Conservation (phyloP, 2,329 filamentous ascomycete genomes). For the Exophiala spinifera region DNA sequence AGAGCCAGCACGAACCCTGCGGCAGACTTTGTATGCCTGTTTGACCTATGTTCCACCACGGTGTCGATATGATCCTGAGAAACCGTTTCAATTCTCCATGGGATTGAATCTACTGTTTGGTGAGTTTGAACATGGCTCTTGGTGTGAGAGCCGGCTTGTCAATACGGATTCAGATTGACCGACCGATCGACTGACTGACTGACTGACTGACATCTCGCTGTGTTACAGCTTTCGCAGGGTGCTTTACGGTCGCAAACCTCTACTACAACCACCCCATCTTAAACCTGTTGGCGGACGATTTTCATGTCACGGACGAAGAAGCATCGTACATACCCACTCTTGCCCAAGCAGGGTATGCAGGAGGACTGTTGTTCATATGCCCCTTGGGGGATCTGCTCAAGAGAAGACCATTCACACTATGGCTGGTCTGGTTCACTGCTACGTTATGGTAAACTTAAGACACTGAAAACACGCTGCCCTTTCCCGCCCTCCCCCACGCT, state of each 20-base stretch:
- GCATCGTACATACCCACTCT: conserved; percentile 69
- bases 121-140: conserved; percentile 25
- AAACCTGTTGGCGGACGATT: conserved; percentile 69
- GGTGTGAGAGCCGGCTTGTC: too few relatives aligned
- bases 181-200: conserved; percentile 6
- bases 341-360: conserved; percentile 75
- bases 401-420: conserved; percentile 64
- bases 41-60: conserved; percentile 30
- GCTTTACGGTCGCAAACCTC: conserved; percentile 73
- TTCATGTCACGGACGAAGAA: conserved; percentile 66
- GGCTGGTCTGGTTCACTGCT: conserved; percentile 65
- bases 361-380: conserved; percentile 69
- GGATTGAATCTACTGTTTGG: conserved; percentile 32
- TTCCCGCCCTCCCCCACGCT: too few relatives aligned
- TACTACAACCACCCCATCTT: conserved; percentile 81
- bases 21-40: conserved; percentile 12
- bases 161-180: background rate
- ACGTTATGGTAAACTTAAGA: conserved; percentile 60
- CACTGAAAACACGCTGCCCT: too few relatives aligned
- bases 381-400: conserved; percentile 69
- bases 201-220: conserved; percentile 27
- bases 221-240: conserved; percentile 37
- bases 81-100: conserved; percentile 31
- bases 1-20: conserved; percentile 2
- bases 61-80: conserved; percentile 32